Percentiles rank a stretch among this genome's conserved stretches.
Conservation (phyloP, 108 stramenopile species). For the Cyclotella distinguenda region DNA sequence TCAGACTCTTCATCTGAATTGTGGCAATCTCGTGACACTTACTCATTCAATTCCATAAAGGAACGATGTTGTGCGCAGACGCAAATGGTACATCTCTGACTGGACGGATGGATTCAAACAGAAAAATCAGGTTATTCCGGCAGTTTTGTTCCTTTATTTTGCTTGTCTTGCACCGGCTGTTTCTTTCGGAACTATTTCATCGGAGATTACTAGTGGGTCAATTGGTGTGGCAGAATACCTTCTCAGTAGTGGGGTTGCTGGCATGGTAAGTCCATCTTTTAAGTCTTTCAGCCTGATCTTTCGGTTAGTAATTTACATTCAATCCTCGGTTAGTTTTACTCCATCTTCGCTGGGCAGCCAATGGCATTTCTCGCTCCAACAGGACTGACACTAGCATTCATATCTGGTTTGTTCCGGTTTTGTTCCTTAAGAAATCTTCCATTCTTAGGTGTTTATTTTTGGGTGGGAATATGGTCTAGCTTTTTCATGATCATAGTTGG, state of each 20-base stretch:
- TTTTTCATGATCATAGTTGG: conserved; percentile 82
- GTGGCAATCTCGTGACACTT: neutral
- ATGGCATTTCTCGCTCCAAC: conserved; percentile 98
- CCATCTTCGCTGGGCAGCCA: conserved; percentile 89
- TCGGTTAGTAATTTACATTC: neutral
- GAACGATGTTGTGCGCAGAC: conserved; percentile 55
- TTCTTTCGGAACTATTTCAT: conserved; percentile 92
- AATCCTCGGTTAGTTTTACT: conserved; percentile 60
- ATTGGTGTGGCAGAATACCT: conserved; percentile 93
- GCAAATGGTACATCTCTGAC: conserved; percentile 61
- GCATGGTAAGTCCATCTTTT: conserved; percentile 61
- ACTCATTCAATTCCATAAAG: conserved; percentile 8
- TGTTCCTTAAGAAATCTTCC: conserved; percentile 72
- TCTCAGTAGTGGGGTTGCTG: conserved; percentile 78
- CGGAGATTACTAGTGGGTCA: conserved; percentile 81
- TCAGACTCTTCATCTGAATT: neutral
- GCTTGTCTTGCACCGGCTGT: conserved; percentile 93
- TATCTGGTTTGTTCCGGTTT: conserved; percentile 85
- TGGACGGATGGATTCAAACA: conserved; percentile 78
- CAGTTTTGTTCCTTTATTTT: conserved; percentile 93
- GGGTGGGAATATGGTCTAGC: conserved; percentile 95
- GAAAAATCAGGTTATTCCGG: conserved; percentile 73
- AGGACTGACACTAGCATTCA: conserved; percentile 92
- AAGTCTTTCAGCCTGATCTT: neutral
- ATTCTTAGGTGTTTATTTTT: conserved; percentile 93